A percentile compares a stretch with the other conserved stretches of the same genome.
Evolutionary conservation across 208 protist species (phyloP).

Genomic region (Leishmania major): DNA sequence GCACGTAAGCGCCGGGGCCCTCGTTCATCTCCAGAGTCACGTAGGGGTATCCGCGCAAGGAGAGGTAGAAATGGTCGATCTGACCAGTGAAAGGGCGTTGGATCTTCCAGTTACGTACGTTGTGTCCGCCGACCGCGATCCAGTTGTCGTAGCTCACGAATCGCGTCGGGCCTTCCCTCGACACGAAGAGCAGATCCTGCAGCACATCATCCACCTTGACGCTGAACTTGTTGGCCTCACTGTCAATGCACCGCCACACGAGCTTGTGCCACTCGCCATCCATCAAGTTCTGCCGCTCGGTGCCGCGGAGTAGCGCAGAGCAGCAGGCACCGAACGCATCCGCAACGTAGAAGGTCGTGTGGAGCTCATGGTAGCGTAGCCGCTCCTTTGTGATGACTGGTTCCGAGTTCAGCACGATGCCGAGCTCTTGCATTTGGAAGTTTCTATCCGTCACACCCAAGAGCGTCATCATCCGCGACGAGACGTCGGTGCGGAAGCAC

Average conservation of each 20-base stretch:
- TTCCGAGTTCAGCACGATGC: slow-evolving; percentile 88
- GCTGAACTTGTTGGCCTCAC: slow-evolving; percentile 85
- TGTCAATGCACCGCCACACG: slow-evolving; percentile 86
- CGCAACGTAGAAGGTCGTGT: slow-evolving; percentile 83
- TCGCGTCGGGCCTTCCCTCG: slow-evolving; percentile 72
- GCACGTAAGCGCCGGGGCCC: slow-evolving; percentile 78
- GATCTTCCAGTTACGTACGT: slow-evolving; percentile 85
- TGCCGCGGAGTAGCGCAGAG: slow-evolving; percentile 82
- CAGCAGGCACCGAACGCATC: slow-evolving; percentile 84
- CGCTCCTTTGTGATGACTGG: slow-evolving; percentile 80
- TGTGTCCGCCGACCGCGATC: slow-evolving; percentile 86
- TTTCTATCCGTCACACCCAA: slow-evolving; percentile 82
- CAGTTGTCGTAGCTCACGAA: slow-evolving; percentile 82
- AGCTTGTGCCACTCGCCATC: slow-evolving; percentile 91
- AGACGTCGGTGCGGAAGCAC: slow-evolving; percentile 78
- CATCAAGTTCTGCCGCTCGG: slow-evolving; percentile 80
- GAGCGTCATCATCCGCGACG: slow-evolving; percentile 77
- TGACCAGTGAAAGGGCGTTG: slow-evolving; percentile 66
- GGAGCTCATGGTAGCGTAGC: slow-evolving; percentile 83
- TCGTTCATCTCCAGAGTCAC: slow-evolving; percentile 83
- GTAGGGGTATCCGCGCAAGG: slow-evolving; percentile 65
- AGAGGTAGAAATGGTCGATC: slow-evolving; percentile 77
- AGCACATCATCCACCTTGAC: slow-evolving; percentile 87
- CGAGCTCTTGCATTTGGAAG: slow-evolving; percentile 87
- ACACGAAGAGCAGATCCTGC: slow-evolving; percentile 79